These are phyloP conservation scores for Phytophthora hibernalis DNA, from an alignment of 352 stramenopile species.

Conservation along the genomic window DNA sequence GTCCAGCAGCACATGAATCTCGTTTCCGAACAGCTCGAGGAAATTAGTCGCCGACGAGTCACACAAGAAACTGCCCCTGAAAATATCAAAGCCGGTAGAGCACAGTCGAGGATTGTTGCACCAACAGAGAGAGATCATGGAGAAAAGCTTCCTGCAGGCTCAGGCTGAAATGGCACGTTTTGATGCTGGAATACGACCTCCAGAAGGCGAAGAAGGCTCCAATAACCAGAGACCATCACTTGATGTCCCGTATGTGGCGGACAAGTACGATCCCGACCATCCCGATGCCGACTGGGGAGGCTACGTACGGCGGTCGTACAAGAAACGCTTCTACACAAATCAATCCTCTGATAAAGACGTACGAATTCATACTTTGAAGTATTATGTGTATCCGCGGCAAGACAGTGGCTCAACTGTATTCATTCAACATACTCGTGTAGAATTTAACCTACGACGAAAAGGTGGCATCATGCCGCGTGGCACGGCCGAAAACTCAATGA, in stretches of 20 bases:
- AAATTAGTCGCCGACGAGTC: conserved; percentile 37
- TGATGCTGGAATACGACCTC: conserved; percentile 20
- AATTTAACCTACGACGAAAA: conserved; percentile 61
- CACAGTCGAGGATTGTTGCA: background rate
- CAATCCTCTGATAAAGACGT: conserved; percentile 54
- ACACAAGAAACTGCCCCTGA: conserved; percentile 27
- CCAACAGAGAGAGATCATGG: conserved; percentile 33
- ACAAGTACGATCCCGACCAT: conserved; percentile 81
- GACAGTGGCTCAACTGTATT: background rate
- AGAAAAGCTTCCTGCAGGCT: conserved; percentile 51
- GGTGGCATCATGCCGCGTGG: conserved; percentile 65
- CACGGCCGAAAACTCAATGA: conserved; percentile 17
- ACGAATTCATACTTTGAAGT: too few relatives aligned
- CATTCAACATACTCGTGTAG: conserved; percentile 27
- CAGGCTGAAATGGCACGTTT: conserved; percentile 50
- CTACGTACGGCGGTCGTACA: conserved; percentile 67
- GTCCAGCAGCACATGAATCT: conserved; percentile 60
- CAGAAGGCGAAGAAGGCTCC: background rate
- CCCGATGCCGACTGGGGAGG: conserved; percentile 80
- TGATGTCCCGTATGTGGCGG: conserved; percentile 56
- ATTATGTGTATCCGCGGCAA: background rate
- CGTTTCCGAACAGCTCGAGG: conserved; percentile 59
- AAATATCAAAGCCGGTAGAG: background rate
- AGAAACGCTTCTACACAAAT: conserved; percentile 66
- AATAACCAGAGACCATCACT: conserved; percentile 29